Evolutionary conservation across 2,329 filamentous ascomycete genomes (phyloP).

Genomic region (Bipolaris zeicola): DNA sequence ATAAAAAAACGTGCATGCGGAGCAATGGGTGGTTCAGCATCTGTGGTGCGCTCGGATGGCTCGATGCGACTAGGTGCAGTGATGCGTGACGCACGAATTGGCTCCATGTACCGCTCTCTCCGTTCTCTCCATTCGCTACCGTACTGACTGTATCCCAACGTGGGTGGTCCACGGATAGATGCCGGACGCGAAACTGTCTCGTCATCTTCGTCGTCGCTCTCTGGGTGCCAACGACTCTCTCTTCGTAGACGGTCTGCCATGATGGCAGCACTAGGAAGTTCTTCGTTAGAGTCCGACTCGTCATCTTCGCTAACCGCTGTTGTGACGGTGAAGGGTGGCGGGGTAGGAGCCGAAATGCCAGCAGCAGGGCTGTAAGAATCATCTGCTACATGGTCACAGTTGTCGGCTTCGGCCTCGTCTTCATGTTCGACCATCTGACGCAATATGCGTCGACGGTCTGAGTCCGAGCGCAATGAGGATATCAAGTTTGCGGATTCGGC

Average conservation of each 20-base stretch:
- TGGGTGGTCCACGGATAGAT: constrained; percentile 29
- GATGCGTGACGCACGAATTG: constrained; percentile 39
- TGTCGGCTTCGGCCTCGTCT: constrained; percentile 33
- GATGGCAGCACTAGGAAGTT: constrained; percentile 45
- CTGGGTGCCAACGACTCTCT: constrained; percentile 45
- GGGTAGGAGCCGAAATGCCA: constrained; percentile 43
- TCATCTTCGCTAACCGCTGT: constrained; percentile 42
- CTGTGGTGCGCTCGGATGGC: constrained; percentile 25
- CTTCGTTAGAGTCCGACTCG: constrained; percentile 45
- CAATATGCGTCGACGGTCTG: constrained; percentile 17
- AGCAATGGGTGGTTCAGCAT: constrained; percentile 57
- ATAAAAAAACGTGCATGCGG: constrained; percentile 86
- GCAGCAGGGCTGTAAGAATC: constrained; percentile 28
- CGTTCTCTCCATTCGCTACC: constrained; percentile 31
- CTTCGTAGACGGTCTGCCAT: constrained; percentile 49
- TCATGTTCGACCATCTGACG: constrained; percentile 25
- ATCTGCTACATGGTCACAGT: constrained; percentile 38
- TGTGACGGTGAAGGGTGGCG: constrained; percentile 51
- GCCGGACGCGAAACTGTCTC: constrained; percentile 33
- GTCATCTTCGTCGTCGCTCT: constrained; percentile 48
- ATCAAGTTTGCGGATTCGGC: constrained; percentile 17
- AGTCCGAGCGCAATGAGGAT: constrained; percentile 18
- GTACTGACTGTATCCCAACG: constrained; percentile 35
- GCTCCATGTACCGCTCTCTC: constrained; percentile 28
- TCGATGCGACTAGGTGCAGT: constrained; percentile 45